phyloP scores from a whole-genome alignment of 139 green algal genomes.

The Chlamydomonas applanata region DNA sequence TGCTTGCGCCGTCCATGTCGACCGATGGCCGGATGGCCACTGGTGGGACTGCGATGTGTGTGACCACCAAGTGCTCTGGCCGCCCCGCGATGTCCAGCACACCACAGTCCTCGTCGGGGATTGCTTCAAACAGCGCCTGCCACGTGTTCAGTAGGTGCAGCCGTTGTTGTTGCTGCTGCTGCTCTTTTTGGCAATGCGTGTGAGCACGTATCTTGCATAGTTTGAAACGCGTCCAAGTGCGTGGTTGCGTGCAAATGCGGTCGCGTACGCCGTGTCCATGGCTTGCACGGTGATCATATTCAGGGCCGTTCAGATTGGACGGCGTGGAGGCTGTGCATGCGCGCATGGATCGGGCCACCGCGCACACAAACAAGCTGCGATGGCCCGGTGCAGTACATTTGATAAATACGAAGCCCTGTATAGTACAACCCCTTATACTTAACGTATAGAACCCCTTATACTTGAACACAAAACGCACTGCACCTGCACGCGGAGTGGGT shows the following conservation, averaged over 20 bases:
- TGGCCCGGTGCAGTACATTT: background rate
- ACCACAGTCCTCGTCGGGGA: slow-evolving; percentile 67
- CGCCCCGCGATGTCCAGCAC: slow-evolving; percentile 71
- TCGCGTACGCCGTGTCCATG: no score
- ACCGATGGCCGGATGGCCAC: slow-evolving; percentile 95
- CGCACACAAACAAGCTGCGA: background rate
- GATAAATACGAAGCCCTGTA: no score
- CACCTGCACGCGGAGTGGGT: slow-evolving; percentile 77
- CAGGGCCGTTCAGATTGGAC: no score
- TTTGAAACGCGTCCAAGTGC: no score
- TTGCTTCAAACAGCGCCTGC: slow-evolving; percentile 73
- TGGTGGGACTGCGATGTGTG: slow-evolving; percentile 86
- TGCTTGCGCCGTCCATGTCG: slow-evolving; percentile 95
- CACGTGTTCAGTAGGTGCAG: background rate
- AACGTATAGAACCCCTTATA: background rate
- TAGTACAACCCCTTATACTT: no score
- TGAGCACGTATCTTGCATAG: no score
- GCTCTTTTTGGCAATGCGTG: no score
- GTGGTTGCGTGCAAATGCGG: no score
- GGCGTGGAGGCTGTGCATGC: no score
- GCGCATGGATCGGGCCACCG: background rate
- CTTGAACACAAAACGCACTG: background rate
- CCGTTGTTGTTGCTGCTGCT: no score
- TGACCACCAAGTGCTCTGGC: slow-evolving; percentile 88
- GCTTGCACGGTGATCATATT: no score